Conservation (phyloP, 495 filamentous ascomycete genomes). For the Aspergillus taichungensis region DNA sequence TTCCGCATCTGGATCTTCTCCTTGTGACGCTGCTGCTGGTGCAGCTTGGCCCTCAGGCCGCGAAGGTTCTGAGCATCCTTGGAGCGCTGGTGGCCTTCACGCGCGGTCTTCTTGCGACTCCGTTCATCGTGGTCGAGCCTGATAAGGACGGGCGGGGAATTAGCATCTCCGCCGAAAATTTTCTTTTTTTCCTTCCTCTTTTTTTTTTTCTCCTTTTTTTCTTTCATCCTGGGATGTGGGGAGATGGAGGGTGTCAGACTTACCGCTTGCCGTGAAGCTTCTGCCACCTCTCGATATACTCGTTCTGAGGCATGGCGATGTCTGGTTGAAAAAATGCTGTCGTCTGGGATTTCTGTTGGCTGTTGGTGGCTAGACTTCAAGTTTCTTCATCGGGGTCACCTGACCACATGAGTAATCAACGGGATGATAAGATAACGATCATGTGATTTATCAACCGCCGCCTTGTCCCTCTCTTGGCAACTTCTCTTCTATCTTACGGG, state of each 20-base stretch:
- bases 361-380: no score
- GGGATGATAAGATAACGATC: no score
- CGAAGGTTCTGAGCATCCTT: conserved; percentile 85
- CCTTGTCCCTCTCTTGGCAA: no score
- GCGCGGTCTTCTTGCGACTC: conserved; percentile 73
- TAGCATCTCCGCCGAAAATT: not conserved
- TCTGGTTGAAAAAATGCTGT: no score
- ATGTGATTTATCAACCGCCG: no score
- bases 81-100: conserved; percentile 77
- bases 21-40: conserved; percentile 85
- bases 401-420: no score
- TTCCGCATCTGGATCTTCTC: conserved; percentile 99
- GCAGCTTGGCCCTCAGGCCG: conserved; percentile 86
- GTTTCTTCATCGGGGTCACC: no score
- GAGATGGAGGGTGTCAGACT: not conserved
- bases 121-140: conserved; percentile 84
- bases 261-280: not conserved
- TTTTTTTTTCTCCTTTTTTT: not conserved
- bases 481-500: no score
- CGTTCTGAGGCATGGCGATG: no score
- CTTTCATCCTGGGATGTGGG: not conserved
- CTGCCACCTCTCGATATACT: not conserved
- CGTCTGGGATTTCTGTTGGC: no score
- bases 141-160: no score
- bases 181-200: not conserved